Evolutionary conservation across 306 rosid genomes (phyloP).

Genomic region (Dryas drummondii): DNA sequence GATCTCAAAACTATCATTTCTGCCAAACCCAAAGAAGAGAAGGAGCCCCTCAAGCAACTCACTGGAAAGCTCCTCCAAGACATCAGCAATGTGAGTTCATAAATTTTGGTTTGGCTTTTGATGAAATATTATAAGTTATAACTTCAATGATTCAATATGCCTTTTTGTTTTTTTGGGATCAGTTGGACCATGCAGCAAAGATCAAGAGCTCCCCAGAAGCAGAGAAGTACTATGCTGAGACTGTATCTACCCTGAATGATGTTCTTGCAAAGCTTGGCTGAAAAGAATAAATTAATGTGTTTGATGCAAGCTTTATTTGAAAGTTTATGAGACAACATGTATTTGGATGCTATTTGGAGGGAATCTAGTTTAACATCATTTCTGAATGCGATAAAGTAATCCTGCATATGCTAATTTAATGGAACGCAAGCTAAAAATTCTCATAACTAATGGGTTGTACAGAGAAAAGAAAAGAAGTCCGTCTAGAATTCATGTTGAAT

Average conservation of each 20-base stretch:
- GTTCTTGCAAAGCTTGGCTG: conserved; percentile 86
- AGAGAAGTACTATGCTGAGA: conserved; percentile 81
- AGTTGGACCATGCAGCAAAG: conserved; percentile 96
- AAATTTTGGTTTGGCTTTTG: neutral
- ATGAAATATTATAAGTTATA: neutral
- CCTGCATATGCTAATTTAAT: too few species aligned
- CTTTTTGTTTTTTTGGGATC: conserved; percentile 13
- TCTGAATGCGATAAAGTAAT: too few species aligned
- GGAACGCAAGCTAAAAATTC: too few species aligned
- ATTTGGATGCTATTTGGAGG: neutral
- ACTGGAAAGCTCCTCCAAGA: conserved; percentile 80
- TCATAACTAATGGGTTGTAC: too few species aligned
- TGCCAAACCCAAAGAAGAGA: conserved; percentile 74
- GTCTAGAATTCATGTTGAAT: too few species aligned
- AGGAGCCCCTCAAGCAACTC: conserved; percentile 71
- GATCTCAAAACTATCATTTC: conserved; percentile 82
- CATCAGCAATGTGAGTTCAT: conserved; percentile 62
- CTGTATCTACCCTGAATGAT: conserved; percentile 74
- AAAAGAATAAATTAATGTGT: conserved; percentile 32
- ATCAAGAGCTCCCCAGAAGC: conserved; percentile 82
- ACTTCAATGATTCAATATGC: neutral
- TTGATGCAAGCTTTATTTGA: conserved; percentile 44
- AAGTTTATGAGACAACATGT: conserved; percentile 35
- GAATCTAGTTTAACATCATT: neutral
- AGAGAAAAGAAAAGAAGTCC: too few species aligned